phyloP scores from a whole-genome alignment of 176 grass and related monocot genomes.

The Eleusine coracana region DNA sequence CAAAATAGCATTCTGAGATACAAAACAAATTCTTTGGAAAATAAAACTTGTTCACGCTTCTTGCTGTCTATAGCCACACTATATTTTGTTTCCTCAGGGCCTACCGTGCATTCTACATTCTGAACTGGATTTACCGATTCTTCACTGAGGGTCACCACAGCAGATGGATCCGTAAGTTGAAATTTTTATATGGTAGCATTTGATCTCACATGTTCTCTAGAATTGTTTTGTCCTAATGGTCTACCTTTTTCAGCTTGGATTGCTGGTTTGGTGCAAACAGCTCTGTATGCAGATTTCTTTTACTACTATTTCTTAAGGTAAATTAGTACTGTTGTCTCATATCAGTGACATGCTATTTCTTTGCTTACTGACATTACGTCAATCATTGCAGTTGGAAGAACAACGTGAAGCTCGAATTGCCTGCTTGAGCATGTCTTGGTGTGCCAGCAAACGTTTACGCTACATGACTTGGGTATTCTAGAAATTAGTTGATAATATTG shows the following conservation, averaged over 20 bases:
- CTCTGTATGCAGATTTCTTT: constrained; percentile 93
- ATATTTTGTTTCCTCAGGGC: constrained; percentile 55
- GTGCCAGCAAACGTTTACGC: background rate
- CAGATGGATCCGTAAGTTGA: constrained; percentile 80
- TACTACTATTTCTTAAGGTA: constrained; percentile 99
- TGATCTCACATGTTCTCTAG: background rate
- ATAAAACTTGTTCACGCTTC: background rate
- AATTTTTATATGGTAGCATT: background rate
- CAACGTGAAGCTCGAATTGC: constrained; percentile 87
- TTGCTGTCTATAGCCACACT: background rate
- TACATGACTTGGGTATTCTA: constrained; percentile 17
- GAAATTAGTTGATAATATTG: constrained; percentile 38
- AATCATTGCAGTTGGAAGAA: constrained; percentile 88
- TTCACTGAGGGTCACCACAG: constrained; percentile 73
- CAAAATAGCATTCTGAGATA: background rate
- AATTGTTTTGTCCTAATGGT: background rate
- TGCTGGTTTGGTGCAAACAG: constrained; percentile 90
- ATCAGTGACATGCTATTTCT: background rate
- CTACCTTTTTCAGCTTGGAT: constrained; percentile 75
- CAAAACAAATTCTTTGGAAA: background rate
- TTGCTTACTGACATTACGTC: constrained; percentile 2
- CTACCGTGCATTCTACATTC: constrained; percentile 90
- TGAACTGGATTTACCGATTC: constrained; percentile 97
- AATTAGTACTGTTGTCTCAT: background rate
- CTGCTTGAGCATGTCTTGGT: constrained; percentile 53